phyloP scores from a whole-genome alignment of 352 stramenopile genomes.

The Globisporangium spiculum region DNA sequence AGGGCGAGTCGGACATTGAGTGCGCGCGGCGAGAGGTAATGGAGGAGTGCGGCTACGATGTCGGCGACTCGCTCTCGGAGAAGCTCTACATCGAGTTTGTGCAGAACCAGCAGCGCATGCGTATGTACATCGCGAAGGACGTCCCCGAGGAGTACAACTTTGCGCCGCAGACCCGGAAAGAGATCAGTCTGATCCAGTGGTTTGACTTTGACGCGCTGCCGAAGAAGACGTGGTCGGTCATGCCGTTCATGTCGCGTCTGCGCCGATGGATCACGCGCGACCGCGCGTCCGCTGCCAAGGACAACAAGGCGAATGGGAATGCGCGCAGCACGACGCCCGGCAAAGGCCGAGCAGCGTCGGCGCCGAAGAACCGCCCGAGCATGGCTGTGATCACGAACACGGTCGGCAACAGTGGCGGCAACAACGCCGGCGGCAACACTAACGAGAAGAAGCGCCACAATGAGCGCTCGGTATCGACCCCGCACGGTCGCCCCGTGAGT shows the following conservation, averaged over 20 bases:
- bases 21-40: constrained; percentile 90
- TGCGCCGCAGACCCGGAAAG: constrained; percentile 92
- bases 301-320: constrained; percentile 25
- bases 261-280: constrained; percentile 88
- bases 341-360: constrained; percentile 68
- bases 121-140: constrained; percentile 90
- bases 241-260: constrained; percentile 91
- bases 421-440: constrained; percentile 7
- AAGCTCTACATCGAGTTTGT: constrained; percentile 85
- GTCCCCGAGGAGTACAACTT: constrained; percentile 93
- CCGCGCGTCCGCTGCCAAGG: constrained; percentile 31
- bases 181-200: constrained; percentile 93
- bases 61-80: constrained; percentile 71
- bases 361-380: constrained; percentile 63
- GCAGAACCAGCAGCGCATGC: constrained; percentile 87
- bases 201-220: constrained; percentile 88
- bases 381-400: constrained; percentile 35
- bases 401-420: constrained; percentile 4
- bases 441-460: constrained; percentile 35
- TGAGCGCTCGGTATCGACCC: constrained; percentile 73
- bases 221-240: constrained; percentile 92
- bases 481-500: constrained; percentile 43
- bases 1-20: constrained; percentile 86
- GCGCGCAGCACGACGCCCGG: constrained; percentile 27
- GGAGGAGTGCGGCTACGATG: constrained; percentile 91